Evolutionary conservation across 2,329 filamentous ascomycete species (phyloP).

Genomic region (Orbilia brochopaga): DNA sequence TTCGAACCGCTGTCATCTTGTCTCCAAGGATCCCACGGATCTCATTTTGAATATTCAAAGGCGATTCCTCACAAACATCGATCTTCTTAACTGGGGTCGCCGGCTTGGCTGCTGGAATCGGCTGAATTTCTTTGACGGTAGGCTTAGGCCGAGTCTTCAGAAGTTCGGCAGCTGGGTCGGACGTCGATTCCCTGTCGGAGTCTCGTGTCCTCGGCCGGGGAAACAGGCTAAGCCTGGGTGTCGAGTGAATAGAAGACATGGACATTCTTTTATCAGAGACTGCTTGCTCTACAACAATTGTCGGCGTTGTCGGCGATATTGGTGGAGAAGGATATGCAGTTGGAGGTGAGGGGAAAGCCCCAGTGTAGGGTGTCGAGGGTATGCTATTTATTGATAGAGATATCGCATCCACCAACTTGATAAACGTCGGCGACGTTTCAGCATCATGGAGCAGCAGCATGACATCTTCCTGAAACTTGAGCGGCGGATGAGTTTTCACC

Average conservation of each 20-base stretch:
- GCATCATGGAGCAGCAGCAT: constrained; percentile 42
- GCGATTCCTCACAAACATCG: constrained; percentile 39
- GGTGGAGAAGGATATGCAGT: constrained; percentile 46
- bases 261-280: constrained; percentile 30
- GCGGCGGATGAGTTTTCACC: constrained; percentile 33
- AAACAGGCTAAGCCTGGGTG: constrained; percentile 44
- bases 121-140: constrained; percentile 36
- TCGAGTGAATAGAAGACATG: constrained; percentile 23
- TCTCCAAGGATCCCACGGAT: constrained; percentile 47
- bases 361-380: constrained; percentile 41
- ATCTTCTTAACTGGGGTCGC: constrained; percentile 48
- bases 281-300: constrained; percentile 45
- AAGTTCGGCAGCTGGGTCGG: constrained; percentile 27
- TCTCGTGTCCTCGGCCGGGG: constrained; percentile 42
- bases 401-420: constrained; percentile 46
- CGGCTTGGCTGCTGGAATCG: constrained; percentile 33
- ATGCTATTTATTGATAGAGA: constrained; percentile 41
- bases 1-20: constrained; percentile 45
- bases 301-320: constrained; percentile 49
- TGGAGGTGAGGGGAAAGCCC: constrained; percentile 40
- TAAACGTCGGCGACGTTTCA: constrained; percentile 43
- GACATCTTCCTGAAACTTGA: constrained; percentile 50
- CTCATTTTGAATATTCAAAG: constrained; percentile 43
- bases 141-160: constrained; percentile 40
- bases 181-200: constrained; percentile 29